phyloP scores from a whole-genome alignment of 257 asterid species.

The Rhazya stricta region DNA sequence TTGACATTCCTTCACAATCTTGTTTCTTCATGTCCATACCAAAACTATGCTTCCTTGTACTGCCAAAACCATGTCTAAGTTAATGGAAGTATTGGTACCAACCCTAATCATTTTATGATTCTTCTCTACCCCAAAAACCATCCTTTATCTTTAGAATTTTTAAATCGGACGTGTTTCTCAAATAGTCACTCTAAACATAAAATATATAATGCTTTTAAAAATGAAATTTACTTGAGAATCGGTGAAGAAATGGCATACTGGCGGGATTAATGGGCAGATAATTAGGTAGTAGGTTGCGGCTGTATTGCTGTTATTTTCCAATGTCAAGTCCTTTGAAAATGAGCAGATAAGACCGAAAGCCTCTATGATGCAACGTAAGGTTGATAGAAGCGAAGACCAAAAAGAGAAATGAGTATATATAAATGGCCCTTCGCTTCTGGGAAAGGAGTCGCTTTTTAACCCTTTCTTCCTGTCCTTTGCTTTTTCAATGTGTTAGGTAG shows the following conservation, averaged over 20 bases:
- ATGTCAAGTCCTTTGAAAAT: background rate
- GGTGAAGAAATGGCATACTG: too few species aligned
- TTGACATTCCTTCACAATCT: background rate
- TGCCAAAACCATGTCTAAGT: too few species aligned
- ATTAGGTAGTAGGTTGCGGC: background rate
- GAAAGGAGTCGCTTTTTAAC: conserved; percentile 32
- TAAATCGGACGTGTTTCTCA: too few species aligned
- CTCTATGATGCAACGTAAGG: background rate
- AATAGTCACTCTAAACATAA: too few species aligned
- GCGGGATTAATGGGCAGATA: too few species aligned
- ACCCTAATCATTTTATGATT: background rate
- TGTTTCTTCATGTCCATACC: background rate
- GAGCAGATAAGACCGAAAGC: background rate
- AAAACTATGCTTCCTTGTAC: background rate
- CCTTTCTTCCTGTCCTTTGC: conserved; percentile 12
- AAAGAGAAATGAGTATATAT: background rate
- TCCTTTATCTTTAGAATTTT: too few species aligned
- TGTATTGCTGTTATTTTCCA: background rate
- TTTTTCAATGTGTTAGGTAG: conserved; percentile 62
- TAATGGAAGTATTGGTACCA: too few species aligned
- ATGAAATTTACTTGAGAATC: too few species aligned
- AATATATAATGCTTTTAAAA: too few species aligned
- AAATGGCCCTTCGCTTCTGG: conserved; percentile 35
- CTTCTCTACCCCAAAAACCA: too few species aligned
- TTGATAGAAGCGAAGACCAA: background rate